A percentile compares a stretch with the other conserved stretches of the same genome.
These are phyloP conservation scores for Heritiera littoralis DNA, from an alignment of 345 rosid species.

Conservation along the genomic window DNA sequence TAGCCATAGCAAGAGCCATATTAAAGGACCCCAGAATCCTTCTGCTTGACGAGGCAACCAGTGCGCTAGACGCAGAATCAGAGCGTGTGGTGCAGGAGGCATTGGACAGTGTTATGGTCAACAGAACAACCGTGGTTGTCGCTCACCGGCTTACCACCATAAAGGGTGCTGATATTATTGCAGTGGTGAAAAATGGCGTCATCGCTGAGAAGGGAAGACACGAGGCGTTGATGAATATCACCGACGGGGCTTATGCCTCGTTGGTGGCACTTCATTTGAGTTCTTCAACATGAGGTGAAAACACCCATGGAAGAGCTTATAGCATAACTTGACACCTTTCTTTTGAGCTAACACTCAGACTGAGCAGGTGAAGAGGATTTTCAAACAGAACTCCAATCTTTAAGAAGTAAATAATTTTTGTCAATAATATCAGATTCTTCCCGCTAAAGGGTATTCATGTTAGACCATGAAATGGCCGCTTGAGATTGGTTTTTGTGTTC, in stretches of 20 bases:
- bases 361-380: not conserved
- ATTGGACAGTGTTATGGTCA: slow-evolving; percentile 65
- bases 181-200: slow-evolving; percentile 66
- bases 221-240: slow-evolving; percentile 45
- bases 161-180: slow-evolving; percentile 60
- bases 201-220: slow-evolving; percentile 69
- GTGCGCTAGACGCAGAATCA: slow-evolving; percentile 69
- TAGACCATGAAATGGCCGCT: not conserved
- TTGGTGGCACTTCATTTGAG: slow-evolving; percentile 56
- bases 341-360: too few relatives aligned
- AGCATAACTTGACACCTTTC: not conserved
- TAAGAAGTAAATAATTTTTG: not conserved
- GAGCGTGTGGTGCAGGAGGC: slow-evolving; percentile 69
- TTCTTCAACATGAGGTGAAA: slow-evolving; percentile 2
- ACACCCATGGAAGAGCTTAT: not conserved
- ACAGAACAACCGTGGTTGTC: slow-evolving; percentile 60
- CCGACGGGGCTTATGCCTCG: slow-evolving; percentile 60
- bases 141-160: slow-evolving; percentile 67
- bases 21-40: slow-evolving; percentile 58
- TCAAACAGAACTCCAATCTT: not conserved
- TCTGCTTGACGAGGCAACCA: slow-evolving; percentile 63
- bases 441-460: not conserved
- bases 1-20: slow-evolving; percentile 65
- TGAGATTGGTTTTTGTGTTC: not conserved
- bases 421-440: not conserved